Base-by-base conservation (phyloP, 2,329 filamentous ascomycete species). In the Rutstroemia sp. region DNA sequence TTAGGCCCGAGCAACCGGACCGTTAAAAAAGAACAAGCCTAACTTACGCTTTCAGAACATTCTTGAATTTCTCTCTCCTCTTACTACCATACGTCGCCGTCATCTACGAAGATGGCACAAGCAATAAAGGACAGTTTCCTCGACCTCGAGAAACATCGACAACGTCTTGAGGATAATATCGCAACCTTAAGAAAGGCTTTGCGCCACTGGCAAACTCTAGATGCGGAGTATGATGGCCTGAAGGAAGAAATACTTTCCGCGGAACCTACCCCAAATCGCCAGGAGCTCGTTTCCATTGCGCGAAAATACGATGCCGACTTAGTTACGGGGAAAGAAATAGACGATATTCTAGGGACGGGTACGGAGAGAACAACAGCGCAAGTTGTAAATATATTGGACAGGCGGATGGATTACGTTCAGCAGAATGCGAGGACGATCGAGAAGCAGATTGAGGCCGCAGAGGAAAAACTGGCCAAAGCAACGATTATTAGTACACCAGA, bases 171-270 rank as follows among this genome's bases (percentile, higher is more conserved):
- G 70, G 80, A 83, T 39, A 90, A 86, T 61, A 80, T 95, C 48
- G 74, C 78, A 50, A 83, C 89, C 69, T 80, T 97, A 19, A 82
- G 82, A 55, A 83, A 87, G 66, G 85, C 88, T 6, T 78, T 97
- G 53, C 83, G 84, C 60, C 87, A 95, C 73, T 99, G 92, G 92
- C 87, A 89, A 61, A 86, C 85, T 54, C 95, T 89, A 82, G 92
- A 95, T 69, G 83, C 88, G 48, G 92, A 97, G 70, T 97, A 97
- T 71, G 89, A 96, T 68, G 83, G 86, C 23, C 78, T 97, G 60
- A 91, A 88, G 69, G 89, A 95, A 69, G 89, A 95, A 66, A 80
- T 97, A 30, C 73, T 82, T 52, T 76, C 63, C 7, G 58, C 58
- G 16, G 50, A 62, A 21, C 74, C 4, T 69, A 86, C 25, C 70